These are phyloP conservation scores for Aspergillus coremiiformis DNA, from an alignment of 495 filamentous ascomycete species.

Conservation along the genomic window DNA sequence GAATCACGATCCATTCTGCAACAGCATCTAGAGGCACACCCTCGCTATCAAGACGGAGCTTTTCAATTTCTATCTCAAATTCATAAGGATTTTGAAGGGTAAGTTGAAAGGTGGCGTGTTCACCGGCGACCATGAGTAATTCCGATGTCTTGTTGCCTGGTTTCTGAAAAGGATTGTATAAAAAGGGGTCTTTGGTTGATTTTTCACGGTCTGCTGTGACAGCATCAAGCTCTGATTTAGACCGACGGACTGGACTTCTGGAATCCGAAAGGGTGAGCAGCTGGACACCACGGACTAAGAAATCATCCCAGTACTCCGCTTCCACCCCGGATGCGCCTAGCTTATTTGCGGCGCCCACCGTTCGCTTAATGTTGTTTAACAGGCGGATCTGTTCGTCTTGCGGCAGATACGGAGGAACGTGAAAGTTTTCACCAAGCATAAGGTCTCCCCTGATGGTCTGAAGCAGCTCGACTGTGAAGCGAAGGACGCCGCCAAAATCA, in stretches of 20 bases:
- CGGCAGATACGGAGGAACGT: constrained; percentile 53
- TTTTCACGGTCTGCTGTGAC: constrained; percentile 44
- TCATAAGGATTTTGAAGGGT: constrained; percentile 92
- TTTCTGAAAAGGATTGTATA: constrained; percentile 85
- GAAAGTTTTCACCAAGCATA: constrained; percentile 48
- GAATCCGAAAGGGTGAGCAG: constrained; percentile 47
- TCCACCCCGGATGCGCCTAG: constrained; percentile 61
- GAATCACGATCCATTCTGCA: constrained; percentile 58
- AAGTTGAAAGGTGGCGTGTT: constrained; percentile 66
- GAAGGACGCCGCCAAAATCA: constrained; percentile 80
- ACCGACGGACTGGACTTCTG: constrained; percentile 61
- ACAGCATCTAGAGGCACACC: constrained; percentile 62
- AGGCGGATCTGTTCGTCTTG: constrained; percentile 81
- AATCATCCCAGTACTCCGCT: constrained; percentile 94
- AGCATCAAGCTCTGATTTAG: constrained; percentile 61
- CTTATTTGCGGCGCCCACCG: constrained; percentile 63
- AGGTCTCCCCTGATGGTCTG: constrained; percentile 68
- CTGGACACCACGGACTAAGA: constrained; percentile 76
- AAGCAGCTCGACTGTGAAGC: constrained; percentile 76
- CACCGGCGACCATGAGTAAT: constrained; percentile 64
- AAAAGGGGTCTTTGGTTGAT: constrained; percentile 70
- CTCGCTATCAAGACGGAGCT: constrained; percentile 63
- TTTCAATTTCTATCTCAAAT: constrained; percentile 83
- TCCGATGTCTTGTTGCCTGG: constrained; percentile 53
- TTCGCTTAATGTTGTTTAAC: constrained; percentile 74